Base-by-base conservation (phyloP, 2,329 filamentous ascomycete genomes). In the Pyrenophora tritici-repentis region DNA sequence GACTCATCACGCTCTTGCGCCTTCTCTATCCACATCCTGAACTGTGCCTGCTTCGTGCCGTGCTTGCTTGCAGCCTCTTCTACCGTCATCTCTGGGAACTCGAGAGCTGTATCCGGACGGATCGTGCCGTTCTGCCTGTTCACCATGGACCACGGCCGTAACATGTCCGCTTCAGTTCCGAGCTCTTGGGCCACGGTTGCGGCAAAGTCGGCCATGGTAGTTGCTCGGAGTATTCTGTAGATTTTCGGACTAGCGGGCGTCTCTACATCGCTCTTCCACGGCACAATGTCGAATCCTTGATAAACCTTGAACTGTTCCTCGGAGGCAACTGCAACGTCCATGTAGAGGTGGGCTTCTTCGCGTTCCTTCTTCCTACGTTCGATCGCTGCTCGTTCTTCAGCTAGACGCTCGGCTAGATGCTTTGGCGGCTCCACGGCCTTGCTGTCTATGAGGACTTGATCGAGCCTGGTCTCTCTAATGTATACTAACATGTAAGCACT, bases 401-500 rank as follows among this genome's bases (percentile, higher is more conserved):
- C 85, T 39, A 97, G 83, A 54, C 86, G 86, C 62, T 82, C 81
- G 67, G 90, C 87, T 43, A 97, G 84, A 76, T 97, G 92, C 44
- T 80, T 72, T 2, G 94, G 95, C 13, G 91, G 90, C 65, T 96
- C 88, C 2, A 88, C 83, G 58, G 88, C 81, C n/a, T 83, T 82
- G 32, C 94, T 88, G 0, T 86, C 84, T 35, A 87, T 84, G 45
- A 99, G 81, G 40, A 97, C 87, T 59, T 89, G 82, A 67, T 96
- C 89, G n/a, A 96, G 76, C 49, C 87, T 85, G 43, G 87, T 89
- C 71, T 96, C 90, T 38, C 94, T 87, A 59, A 99, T 91, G 70
- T 99, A 99, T 2, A 99, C 95, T 79, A 99, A 77, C 94, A 99
- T 99, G 79, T 99, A 99, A 4, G 94, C 95, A 72, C 92, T 99